Percentiles rank a stretch among this genome's conserved stretches.
These are phyloP conservation scores for Zygoascus hellenicus DNA, from an alignment of 1,139 yeast genomes.

Conservation along the genomic window DNA sequence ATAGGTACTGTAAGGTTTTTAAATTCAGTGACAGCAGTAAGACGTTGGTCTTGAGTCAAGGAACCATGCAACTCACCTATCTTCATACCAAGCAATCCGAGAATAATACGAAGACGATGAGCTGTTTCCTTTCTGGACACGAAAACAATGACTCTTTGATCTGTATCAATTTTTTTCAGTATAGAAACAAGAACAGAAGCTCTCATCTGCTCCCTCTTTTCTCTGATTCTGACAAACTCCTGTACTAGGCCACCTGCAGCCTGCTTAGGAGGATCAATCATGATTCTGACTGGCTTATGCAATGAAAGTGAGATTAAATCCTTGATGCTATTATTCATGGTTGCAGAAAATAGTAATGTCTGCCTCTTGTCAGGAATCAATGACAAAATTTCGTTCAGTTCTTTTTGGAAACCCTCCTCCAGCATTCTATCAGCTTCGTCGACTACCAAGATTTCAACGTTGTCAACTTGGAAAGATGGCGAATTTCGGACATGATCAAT, in stretches of 20 bases:
- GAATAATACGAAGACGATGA: conserved; percentile 73
- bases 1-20: conserved; percentile 79
- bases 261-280: conserved; percentile 95
- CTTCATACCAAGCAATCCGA: conserved; percentile 79
- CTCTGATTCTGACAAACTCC: conserved; percentile 87
- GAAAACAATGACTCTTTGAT: conserved; percentile 76
- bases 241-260: conserved; percentile 83
- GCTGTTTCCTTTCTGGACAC: conserved; percentile 89
- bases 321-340: conserved; percentile 92
- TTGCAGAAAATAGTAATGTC: conserved; percentile 90
- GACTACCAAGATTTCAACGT: conserved; percentile 83
- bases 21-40: conserved; percentile 74
- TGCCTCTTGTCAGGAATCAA: conserved; percentile 88
- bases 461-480: conserved; percentile 84
- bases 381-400: conserved; percentile 80
- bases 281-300: conserved; percentile 83
- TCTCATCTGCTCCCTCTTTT: conserved; percentile 71
- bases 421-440: conserved; percentile 99
- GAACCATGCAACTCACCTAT: conserved; percentile 95
- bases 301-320: conserved; percentile 81
- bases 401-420: conserved; percentile 97
- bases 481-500: conserved; percentile 96
- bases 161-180: conserved; percentile 60
- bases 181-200: conserved; percentile 76
- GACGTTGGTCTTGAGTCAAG: conserved; percentile 90